Conservation (phyloP, 805 yeast species). For the Yarrowia yakushimensis region DNA sequence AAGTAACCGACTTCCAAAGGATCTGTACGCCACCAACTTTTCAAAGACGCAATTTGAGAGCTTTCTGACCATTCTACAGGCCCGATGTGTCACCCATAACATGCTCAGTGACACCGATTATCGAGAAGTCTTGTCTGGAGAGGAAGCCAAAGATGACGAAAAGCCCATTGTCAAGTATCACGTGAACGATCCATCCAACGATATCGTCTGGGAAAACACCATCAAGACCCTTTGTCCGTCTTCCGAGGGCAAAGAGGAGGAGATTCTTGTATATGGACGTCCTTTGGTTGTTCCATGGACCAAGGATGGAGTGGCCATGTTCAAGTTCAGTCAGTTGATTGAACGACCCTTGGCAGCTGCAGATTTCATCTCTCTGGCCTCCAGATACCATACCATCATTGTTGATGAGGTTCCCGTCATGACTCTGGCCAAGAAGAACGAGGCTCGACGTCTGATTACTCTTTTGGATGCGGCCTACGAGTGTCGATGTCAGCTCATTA, state of each 20-base stretch:
- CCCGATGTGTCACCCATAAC: constrained; percentile 59
- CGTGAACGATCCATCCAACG: neutral
- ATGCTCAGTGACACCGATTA: constrained; percentile 61
- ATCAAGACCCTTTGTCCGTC: constrained; percentile 9
- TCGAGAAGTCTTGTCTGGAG: constrained; percentile 41
- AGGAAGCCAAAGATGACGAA: constrained; percentile 23
- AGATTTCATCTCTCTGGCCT: constrained; percentile 66
- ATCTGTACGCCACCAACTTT: constrained; percentile 63
- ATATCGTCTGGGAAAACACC: constrained; percentile 13
- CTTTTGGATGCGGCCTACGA: constrained; percentile 68
- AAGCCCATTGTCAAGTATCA: neutral
- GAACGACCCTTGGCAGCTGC: constrained; percentile 58
- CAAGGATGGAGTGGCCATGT: constrained; percentile 44
- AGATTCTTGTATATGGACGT: constrained; percentile 56
- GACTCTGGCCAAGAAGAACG: constrained; percentile 56
- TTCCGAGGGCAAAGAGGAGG: constrained; percentile 27
- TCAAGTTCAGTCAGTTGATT: constrained; percentile 55
- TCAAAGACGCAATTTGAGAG: constrained; percentile 54
- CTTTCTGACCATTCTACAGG: constrained; percentile 54
- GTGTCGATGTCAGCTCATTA: constrained; percentile 55
- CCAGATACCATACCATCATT: constrained; percentile 54
- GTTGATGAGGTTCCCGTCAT: constrained; percentile 60
- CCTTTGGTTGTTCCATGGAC: constrained; percentile 47
- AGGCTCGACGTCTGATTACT: constrained; percentile 65
- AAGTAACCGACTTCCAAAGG: constrained; percentile 65